Conservation (phyloP, 768 basidiomycete genomes). For the Fomitopsis serialis region DNA sequence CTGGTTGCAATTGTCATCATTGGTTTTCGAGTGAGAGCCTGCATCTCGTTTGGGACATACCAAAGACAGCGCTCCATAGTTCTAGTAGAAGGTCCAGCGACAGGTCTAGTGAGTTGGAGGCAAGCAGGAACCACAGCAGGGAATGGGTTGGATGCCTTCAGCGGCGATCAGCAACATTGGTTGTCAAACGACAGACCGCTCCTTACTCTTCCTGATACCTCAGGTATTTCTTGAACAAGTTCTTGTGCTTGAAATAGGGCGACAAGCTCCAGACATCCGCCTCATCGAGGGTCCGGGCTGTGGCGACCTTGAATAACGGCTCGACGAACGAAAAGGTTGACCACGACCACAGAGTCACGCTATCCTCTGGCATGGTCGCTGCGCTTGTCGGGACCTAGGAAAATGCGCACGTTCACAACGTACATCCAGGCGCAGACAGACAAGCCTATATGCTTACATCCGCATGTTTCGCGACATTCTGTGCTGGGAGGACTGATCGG, state of each 20-base stretch:
- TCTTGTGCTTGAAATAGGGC: conserved; percentile 63
- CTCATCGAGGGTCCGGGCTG: conserved; percentile 38
- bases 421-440: background rate
- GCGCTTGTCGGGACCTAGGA: conserved; percentile 33
- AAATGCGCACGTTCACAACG: too few species aligned
- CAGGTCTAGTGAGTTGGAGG: conserved; percentile 64
- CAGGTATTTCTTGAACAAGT: conserved; percentile 59
- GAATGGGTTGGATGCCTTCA: conserved; percentile 49
- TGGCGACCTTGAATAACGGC: conserved; percentile 52
- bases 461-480: conserved; percentile 42
- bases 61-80: conserved; percentile 53
- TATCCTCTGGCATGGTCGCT: conserved; percentile 59
- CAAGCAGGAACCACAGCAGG: conserved; percentile 55
- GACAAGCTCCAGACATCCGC: conserved; percentile 60
- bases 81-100: conserved; percentile 54
- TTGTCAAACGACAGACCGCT: background rate
- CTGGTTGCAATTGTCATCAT: conserved; percentile 24
- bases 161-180: background rate
- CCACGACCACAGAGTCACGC: conserved; percentile 62
- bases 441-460: conserved; percentile 34
- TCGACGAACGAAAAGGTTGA: conserved; percentile 58
- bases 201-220: conserved; percentile 41
- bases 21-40: background rate
- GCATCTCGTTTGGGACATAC: conserved; percentile 22
- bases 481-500: conserved; percentile 35